Evolutionary conservation across 2,329 filamentous ascomycete species (phyloP), one percentile per base, ranked within the genome.

Genomic region (Rutstroemia sp.): DNA sequence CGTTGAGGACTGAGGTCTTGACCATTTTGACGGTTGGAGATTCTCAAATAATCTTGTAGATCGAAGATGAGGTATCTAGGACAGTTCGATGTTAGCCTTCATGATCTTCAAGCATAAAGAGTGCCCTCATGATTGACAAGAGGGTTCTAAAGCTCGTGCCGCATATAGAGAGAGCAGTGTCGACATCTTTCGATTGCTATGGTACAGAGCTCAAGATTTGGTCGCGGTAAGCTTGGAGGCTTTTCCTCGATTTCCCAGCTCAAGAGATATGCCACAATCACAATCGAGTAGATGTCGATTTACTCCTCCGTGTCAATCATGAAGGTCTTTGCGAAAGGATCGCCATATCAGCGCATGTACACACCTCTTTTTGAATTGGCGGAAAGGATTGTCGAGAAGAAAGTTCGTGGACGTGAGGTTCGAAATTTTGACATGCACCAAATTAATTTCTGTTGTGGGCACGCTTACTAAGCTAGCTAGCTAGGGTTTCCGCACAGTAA

Each of bases 1-100:
- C 94, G 85, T 97, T 95, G 78, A 99, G 92, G 73, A 97, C 94
- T 76, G 91, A 96, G 73, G 94, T 97, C 82, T 89, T 91, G 79
- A 96, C 92, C 92, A 99, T 99, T 75, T 88, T 96, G 84, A 75
- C 85, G 84, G 82, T 69, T 68, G 72, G 82, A 89, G 87, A 90
- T 90, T 90, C 86, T 91, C 86, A 87, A 81, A 81, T 88, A 56
- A 56, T 56, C 53, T 86, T 78, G 73, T 68, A 68, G 69, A 64
- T 64, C 68, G 72, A 76, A 82, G 76, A 76, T 82, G 81, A 85
- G 81, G 81, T 85, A 82, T 84, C 82, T 86, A 73, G 72, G 71
- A 50, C 5, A 23, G 61, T 56, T 58, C 65, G 65, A 63, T 63
- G 78, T 86, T 85, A 86, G 82, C 80, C 80, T 79, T 79, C 73